Evolutionary conservation across 2,329 filamentous ascomycete species (phyloP).

Genomic region (Huntiella moniliformis): DNA sequence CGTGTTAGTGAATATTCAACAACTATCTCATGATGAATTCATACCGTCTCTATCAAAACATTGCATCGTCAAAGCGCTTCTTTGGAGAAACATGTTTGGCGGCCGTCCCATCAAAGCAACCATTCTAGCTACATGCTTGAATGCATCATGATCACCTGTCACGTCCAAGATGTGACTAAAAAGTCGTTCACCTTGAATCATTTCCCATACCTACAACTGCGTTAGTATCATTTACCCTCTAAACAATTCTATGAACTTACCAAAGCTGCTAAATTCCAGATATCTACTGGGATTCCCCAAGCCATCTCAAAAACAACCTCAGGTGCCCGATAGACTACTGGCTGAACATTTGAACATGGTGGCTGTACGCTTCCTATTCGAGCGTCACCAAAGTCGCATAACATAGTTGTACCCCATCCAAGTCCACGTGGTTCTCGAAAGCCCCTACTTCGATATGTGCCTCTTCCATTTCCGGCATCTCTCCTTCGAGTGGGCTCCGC

Average conservation of each 20-base stretch:
- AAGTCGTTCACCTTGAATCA: slow-evolving; percentile 6
- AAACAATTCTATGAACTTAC: background rate
- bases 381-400: slow-evolving; percentile 10
- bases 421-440: slow-evolving; percentile 4
- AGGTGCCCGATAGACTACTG: slow-evolving; percentile 8
- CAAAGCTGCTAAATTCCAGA: slow-evolving; percentile 10
- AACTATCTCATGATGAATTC: background rate
- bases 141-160: slow-evolving; percentile 6
- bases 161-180: slow-evolving; percentile 6
- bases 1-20: background rate
- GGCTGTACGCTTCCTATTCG: slow-evolving; percentile 6
- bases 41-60: slow-evolving; percentile 10
- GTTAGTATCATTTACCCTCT: background rate
- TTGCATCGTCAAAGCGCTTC: background rate
- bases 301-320: slow-evolving; percentile 10
- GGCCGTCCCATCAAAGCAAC: slow-evolving; percentile 8
- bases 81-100: slow-evolving; percentile 6
- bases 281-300: slow-evolving; percentile 9
- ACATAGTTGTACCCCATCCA: slow-evolving; percentile 1
- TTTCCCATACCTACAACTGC: slow-evolving; percentile 8
- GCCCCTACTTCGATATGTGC: slow-evolving; percentile 3
- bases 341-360: slow-evolving; percentile 6
- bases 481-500: slow-evolving; percentile 3
- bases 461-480: background rate
- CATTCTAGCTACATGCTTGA: slow-evolving; percentile 9